A percentile compares a stretch with the other conserved stretches of the same genome.
phyloP scores from a whole-genome alignment of 1,284 basidiomycete species.

The Hypsizygus ulmarius region DNA sequence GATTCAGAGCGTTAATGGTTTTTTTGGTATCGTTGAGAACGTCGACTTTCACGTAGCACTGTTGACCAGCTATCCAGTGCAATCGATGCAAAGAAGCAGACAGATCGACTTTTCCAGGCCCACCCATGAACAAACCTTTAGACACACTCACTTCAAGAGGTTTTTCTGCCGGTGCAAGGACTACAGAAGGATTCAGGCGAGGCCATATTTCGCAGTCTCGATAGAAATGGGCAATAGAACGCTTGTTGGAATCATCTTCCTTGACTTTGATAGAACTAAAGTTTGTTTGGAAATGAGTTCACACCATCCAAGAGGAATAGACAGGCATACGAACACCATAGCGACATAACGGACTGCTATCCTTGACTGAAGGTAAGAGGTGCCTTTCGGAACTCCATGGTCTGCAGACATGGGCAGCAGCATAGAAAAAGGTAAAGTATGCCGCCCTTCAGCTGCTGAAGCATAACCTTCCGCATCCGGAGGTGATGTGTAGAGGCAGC shows the following conservation, averaged over 20 bases:
- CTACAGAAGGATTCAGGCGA: slow-evolving; percentile 62
- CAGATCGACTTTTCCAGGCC: slow-evolving; percentile 67
- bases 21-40: slow-evolving; percentile 78
- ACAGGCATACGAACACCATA: slow-evolving; percentile 58
- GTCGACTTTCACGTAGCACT: slow-evolving; percentile 69
- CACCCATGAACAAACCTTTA: slow-evolving; percentile 63
- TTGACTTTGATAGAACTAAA: slow-evolving; percentile 78
- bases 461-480: slow-evolving; percentile 75
- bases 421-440: slow-evolving; percentile 79
- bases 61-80: slow-evolving; percentile 86
- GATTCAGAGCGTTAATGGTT: slow-evolving; percentile 64
- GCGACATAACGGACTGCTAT: slow-evolving; percentile 81
- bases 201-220: slow-evolving; percentile 84
- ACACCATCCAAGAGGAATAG: slow-evolving; percentile 8
- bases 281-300: background rate
- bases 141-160: slow-evolving; percentile 63
- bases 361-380: slow-evolving; percentile 52
- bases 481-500: slow-evolving; percentile 48
- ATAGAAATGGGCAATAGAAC: slow-evolving; percentile 92
- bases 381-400: slow-evolving; percentile 68
- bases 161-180: slow-evolving; percentile 61
- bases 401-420: slow-evolving; percentile 64
- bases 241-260: slow-evolving; percentile 55
- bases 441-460: slow-evolving; percentile 63
- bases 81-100: slow-evolving; percentile 73